Evolutionary conservation across 805 yeast genomes (phyloP), one percentile per base, ranked within the genome.

Genomic region (Metschnikowia amazonensis): DNA sequence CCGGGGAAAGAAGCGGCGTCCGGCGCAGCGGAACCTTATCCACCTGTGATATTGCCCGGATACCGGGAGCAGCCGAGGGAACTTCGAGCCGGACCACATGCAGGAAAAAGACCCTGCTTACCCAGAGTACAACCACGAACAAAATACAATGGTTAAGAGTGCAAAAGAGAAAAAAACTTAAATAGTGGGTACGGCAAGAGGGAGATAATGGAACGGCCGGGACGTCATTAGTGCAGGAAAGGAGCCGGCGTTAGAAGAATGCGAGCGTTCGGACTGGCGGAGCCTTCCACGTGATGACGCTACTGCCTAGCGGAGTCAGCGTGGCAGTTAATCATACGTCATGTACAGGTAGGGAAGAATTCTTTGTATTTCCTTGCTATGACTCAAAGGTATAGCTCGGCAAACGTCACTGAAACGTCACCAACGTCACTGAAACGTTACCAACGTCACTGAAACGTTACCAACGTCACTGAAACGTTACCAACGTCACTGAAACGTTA

Each of bases 1-100:
- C 32, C 33, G 33, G 41, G 32, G 16, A n/a, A 13, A n/a, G n/a
- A 28, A 28, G 16, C 33, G 33, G 10, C 41, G 25, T 11, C 38
- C 48, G 53, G 51, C 33, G 44, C 44, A 25, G 31, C 48, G 48
- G 49, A 43, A 36, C 31, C 28, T 29, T 24, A 13, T 39, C 34
- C 27, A 38, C 42, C 33, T 25, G 32, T 37, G 41, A 37, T 37
- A 27, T 28, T 37, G 41, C 18, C 17, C 33, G 14, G 25, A 16
- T 21, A 20, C 33, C 40, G 41, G 41, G 20, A 7, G n/a, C 17
- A 11, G 31, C 41, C 41, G 41, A 37, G 41, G 18, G 28, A 5
- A 23, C 18, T 13, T 18, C 9, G 20, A 10, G 38, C 17, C 2
- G 17, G 28, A 2, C 28, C 20, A 14, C 29, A 21, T 35, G 38